Evolutionary conservation across 1,284 basidiomycete genomes (phyloP).

Genomic region (Sphaerobolus stellatus): DNA sequence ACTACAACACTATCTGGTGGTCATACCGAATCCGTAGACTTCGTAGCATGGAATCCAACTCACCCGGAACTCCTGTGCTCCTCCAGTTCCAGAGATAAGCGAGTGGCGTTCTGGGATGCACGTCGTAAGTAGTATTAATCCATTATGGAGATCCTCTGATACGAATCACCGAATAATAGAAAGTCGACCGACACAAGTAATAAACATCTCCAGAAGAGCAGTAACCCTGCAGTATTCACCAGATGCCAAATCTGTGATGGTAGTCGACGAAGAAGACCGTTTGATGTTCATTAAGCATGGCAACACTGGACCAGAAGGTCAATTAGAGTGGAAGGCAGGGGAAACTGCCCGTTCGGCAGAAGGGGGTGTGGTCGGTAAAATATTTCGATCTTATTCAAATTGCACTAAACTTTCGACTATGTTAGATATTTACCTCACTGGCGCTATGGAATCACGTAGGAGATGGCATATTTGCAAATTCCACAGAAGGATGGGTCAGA

Average conservation of each 20-base stretch:
- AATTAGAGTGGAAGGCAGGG: slow-evolving; percentile 55
- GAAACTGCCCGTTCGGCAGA: slow-evolving; percentile 2
- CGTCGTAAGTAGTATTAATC: slow-evolving; percentile 51
- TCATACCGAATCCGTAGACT: slow-evolving; percentile 71
- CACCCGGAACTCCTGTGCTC: slow-evolving; percentile 79
- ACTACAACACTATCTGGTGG: slow-evolving; percentile 63
- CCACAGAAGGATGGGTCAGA: slow-evolving; percentile 60
- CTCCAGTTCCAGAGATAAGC: slow-evolving; percentile 68
- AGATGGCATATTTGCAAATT: slow-evolving; percentile 63
- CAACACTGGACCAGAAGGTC: slow-evolving; percentile 53
- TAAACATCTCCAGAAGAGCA: slow-evolving; percentile 48
- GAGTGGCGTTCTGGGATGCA: slow-evolving; percentile 80
- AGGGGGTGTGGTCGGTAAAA: neutral
- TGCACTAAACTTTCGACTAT: too few relatives aligned
- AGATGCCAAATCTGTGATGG: slow-evolving; percentile 64
- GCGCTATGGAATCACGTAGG: slow-evolving; percentile 72
- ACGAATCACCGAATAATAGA: slow-evolving; percentile 40
- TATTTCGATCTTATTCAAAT: too few relatives aligned
- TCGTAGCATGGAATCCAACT: slow-evolving; percentile 77
- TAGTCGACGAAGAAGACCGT: slow-evolving; percentile 55
- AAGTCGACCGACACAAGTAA: slow-evolving; percentile 61
- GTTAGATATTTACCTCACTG: slow-evolving; percentile 38
- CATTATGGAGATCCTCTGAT: slow-evolving; percentile 8
- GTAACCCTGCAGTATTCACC: slow-evolving; percentile 68
- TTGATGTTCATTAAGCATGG: slow-evolving; percentile 57